Percentiles rank a stretch among this genome's conserved stretches.
These are phyloP conservation scores for Ilyonectria destructans DNA, from an alignment of 2,329 filamentous ascomycete genomes.

Conservation along the genomic window DNA sequence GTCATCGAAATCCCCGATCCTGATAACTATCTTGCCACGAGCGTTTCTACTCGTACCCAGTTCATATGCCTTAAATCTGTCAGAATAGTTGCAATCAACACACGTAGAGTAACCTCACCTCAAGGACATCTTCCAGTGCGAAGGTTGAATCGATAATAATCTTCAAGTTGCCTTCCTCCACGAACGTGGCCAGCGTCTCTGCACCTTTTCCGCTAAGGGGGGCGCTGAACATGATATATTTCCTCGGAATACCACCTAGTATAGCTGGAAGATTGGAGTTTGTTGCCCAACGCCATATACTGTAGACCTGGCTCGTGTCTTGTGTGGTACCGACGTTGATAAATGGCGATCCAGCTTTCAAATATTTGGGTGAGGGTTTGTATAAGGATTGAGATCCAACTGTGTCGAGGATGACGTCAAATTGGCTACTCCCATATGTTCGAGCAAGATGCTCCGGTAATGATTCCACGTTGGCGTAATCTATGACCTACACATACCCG, in stretches of 20 bases:
- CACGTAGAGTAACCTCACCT: neutral
- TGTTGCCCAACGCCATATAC: conserved; percentile 8
- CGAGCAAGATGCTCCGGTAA: neutral
- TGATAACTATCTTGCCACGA: conserved; percentile 1
- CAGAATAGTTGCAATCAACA: neutral
- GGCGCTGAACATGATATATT: conserved; percentile 13
- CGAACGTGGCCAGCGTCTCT: neutral
- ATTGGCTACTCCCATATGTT: neutral
- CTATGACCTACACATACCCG: neutral
- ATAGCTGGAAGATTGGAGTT: conserved; percentile 3
- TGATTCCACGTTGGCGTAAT: neutral
- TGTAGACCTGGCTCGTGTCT: neutral
- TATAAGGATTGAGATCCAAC: conserved; percentile 7
- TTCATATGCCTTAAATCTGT: conserved; percentile 10
- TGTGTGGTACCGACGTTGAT: conserved; percentile 2
- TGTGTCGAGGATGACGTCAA: conserved; percentile 8
- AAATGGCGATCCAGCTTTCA: neutral
- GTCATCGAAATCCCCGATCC: conserved; percentile 2
- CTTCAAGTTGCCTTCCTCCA: conserved; percentile 1
- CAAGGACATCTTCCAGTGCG: neutral
- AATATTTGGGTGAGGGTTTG: conserved; percentile 5
- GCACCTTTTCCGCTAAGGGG: conserved; percentile 6
- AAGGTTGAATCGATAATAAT: conserved; percentile 3
- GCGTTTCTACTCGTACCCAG: neutral
- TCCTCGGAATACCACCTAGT: neutral